Evolutionary conservation across 495 filamentous ascomycete species (phyloP), one percentile per base, ranked within the genome.

Genomic region (Tuber aestivum): DNA sequence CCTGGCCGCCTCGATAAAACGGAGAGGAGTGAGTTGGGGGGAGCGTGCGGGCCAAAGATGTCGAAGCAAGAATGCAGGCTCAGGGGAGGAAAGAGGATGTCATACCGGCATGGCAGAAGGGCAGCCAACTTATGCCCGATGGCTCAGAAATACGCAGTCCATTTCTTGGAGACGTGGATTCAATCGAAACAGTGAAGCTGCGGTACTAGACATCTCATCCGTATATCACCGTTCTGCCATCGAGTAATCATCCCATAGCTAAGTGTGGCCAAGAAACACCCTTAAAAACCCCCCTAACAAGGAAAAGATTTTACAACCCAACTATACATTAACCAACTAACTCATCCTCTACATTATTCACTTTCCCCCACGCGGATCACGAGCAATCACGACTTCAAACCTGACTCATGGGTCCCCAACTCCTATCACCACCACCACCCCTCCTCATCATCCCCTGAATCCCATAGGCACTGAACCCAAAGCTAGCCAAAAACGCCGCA

Each of bases 401-500:
- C 45, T 79, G 72, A 10, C 77, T 77, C 75, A 78, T 75, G 23
- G 74, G 61, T 70, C 61, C 73, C 20, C 21, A 45, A 45, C 76
- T 50, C 38, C 32, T 76, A 77, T 72, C 73, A 10, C 70, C 41
- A 41, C 40, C 14, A 32, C 38, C 70, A n/a, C n/a, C n/a, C 12
- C 70, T 21, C n/a, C 72, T 77, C 72, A 44, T 41, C 2, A 44
- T 45, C 10, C 44, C 35, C 1, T 12, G 35, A 77, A 27, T 72
- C 75, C 80, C 71, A 61, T 61, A 78, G n/a, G 74, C 35, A 78
- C 65, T 41, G 44, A 80, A 44, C 9, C 75, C 5, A 38, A 76
- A 70, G n/a, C 75, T 78, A 20, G 48, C 81, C 56, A 77, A 50
- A 41, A 80, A 80, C 44, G 76, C 78, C 20, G 50, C 76, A 37